A percentile compares a stretch with the other conserved stretches of the same genome.
Conservation (phyloP, 2,329 filamentous ascomycete species). For the Leptographium radiaticola region DNA sequence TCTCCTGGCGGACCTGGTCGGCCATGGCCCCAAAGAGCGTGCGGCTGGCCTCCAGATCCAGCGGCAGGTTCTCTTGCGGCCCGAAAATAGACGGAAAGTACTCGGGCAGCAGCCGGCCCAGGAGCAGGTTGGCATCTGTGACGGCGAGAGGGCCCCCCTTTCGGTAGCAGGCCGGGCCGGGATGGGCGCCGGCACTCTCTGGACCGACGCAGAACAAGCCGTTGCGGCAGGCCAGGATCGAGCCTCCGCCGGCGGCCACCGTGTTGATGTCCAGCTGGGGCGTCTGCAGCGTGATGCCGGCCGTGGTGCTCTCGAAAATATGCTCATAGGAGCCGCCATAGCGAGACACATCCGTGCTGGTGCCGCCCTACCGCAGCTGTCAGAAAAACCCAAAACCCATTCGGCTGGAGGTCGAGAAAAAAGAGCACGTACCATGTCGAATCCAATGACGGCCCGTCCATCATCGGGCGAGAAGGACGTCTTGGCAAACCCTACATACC, state of each 20-base stretch:
- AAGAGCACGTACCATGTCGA: constrained; percentile 34
- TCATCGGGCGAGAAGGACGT: constrained; percentile 57
- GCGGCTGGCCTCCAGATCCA: constrained; percentile 40
- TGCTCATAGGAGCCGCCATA: constrained; percentile 58
- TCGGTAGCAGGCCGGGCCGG: constrained; percentile 54
- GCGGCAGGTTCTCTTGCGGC: constrained; percentile 43
- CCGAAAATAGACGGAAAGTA: constrained; percentile 59
- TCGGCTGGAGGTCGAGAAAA: no score
- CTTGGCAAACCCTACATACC: constrained; percentile 58
- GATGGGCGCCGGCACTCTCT: constrained; percentile 53
- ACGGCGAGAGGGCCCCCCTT: constrained; percentile 59
- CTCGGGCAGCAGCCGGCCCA: constrained; percentile 40
- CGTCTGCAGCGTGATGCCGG: constrained; percentile 80
- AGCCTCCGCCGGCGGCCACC: constrained; percentile 74
- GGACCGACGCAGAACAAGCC: constrained; percentile 60
- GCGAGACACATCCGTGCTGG: constrained; percentile 73
- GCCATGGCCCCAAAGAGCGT: constrained; percentile 64
- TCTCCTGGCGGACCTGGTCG: constrained; percentile 67
- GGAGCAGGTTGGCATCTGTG: constrained; percentile 53
- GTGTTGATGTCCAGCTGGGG: constrained; percentile 91
- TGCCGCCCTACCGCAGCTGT: constrained; percentile 52
- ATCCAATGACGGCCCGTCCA: constrained; percentile 56
- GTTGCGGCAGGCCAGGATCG: constrained; percentile 51
- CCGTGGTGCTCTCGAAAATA: constrained; percentile 53
- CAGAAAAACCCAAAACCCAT: no score